Conservation (phyloP, 345 rosid genomes). For the Angophora floribunda region DNA sequence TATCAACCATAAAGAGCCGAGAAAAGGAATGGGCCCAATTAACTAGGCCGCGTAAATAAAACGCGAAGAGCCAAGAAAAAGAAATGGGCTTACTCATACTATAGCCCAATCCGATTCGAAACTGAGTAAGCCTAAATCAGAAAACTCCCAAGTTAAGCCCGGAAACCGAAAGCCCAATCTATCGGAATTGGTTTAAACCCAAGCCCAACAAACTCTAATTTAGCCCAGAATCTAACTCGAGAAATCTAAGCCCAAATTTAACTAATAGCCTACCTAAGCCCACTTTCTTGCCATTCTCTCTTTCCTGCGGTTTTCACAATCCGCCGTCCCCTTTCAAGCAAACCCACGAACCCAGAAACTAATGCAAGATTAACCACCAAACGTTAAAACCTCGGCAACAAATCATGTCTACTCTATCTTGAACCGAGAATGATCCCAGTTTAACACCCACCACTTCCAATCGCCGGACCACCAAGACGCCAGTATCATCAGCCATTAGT, state of each 20-base stretch:
- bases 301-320: not conserved
- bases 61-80: accelerated
- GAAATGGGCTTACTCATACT: not conserved
- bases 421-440: too few species aligned
- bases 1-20: accelerated
- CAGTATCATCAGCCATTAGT: too few species aligned
- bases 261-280: not conserved
- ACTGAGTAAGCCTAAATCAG: not conserved
- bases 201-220: not conserved
- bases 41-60: not conserved
- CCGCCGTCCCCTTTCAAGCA: too few species aligned
- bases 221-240: not conserved
- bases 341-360: too few species aligned
- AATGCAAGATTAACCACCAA: too few species aligned
- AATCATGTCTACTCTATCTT: too few species aligned
- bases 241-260: not conserved
- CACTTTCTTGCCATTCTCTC: not conserved
- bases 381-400: too few species aligned
- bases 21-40: not conserved
- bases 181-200: not conserved
- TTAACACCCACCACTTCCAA: not conserved
- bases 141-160: not conserved
- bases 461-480: not conserved
- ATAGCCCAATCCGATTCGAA: not conserved
- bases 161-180: not conserved